Conservation (phyloP, 2,329 filamentous ascomycete species). For the Penicillium janthinellum region DNA sequence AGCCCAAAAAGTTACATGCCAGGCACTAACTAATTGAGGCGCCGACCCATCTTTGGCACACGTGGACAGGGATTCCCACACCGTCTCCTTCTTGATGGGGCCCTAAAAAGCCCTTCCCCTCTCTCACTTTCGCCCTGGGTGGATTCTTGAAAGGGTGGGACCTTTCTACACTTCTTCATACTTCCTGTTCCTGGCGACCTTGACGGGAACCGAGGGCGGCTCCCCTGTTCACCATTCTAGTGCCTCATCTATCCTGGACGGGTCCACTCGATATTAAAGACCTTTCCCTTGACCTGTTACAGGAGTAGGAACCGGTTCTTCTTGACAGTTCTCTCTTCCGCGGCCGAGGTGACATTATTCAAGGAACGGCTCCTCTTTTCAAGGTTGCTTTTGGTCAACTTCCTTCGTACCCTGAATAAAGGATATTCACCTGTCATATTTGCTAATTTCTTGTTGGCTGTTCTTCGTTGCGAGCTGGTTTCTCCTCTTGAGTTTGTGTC, state of each 20-base stretch:
- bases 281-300: slow-evolving; percentile 2
- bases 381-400: not conserved
- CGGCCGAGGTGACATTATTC: not conserved
- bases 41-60: slow-evolving; percentile 16
- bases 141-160: slow-evolving; percentile 18
- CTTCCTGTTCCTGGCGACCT: slow-evolving; percentile 14
- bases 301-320: slow-evolving; percentile 7
- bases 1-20: not conserved
- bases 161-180: slow-evolving; percentile 18
- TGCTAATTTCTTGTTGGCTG: not conserved
- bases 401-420: not conserved
- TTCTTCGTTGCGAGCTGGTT: slow-evolving; percentile 6
- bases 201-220: slow-evolving; percentile 25
- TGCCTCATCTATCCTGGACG: slow-evolving; percentile 1
- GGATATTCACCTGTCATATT: not conserved
- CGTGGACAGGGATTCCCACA: slow-evolving; percentile 24
- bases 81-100: slow-evolving; percentile 9
- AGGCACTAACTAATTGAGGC: not conserved
- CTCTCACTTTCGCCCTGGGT: slow-evolving; percentile 14
- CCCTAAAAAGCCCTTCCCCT: slow-evolving; percentile 17
- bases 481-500: not conserved
- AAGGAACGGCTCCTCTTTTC: slow-evolving; percentile 1
- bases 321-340: slow-evolving; percentile 5
- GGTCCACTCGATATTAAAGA: slow-evolving; percentile 23
- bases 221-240: slow-evolving; percentile 19